phyloP scores from a whole-genome alignment of 2,329 filamentous ascomycete species.

The Xylaria sp. region DNA sequence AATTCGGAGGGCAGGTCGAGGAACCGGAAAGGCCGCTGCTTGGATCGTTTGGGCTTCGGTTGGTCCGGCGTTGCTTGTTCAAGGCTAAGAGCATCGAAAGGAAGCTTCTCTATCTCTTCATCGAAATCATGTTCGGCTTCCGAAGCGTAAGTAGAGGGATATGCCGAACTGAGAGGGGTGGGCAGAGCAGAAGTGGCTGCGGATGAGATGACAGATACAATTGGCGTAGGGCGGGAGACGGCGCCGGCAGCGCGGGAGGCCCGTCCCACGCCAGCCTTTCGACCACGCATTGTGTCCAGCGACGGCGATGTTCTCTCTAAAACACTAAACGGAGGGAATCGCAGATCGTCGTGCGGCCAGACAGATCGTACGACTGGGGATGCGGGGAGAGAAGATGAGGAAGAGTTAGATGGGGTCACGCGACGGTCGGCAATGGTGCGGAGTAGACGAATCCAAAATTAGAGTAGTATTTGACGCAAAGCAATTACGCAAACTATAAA shows the following conservation, averaged over 20 bases:
- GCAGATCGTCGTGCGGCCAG: constrained; percentile 11
- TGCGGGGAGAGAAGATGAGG: constrained; percentile 9
- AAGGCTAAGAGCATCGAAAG: constrained; percentile 59
- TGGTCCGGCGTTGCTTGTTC: constrained; percentile 47
- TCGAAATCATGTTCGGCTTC: constrained; percentile 54
- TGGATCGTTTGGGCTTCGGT: constrained; percentile 49
- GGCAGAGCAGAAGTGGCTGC: constrained; percentile 48
- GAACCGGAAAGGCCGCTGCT: constrained; percentile 68
- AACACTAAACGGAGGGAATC: constrained; percentile 7
- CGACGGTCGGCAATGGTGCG: constrained; percentile 34
- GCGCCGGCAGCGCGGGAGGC: constrained; percentile 49
- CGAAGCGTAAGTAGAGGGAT: constrained; percentile 53
- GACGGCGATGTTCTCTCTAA: constrained; percentile 8
- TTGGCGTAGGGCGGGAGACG: constrained; percentile 46
- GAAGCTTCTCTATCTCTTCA: constrained; percentile 55
- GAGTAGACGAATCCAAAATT: constrained; percentile 26
- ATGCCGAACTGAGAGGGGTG: constrained; percentile 53
- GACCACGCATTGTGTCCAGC: constrained; percentile 42
- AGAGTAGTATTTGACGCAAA: constrained; percentile 20
- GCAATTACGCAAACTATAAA: constrained; percentile 8
- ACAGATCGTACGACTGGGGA: constrained; percentile 22
- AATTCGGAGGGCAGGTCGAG: constrained; percentile 76
- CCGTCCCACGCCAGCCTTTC: constrained; percentile 46
- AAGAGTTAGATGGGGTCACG: constrained; percentile 29
- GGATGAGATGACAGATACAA: constrained; percentile 28